These are phyloP conservation scores for Phanerochaete sordida DNA, from an alignment of 768 basidiomycete species.

Conservation along the genomic window DNA sequence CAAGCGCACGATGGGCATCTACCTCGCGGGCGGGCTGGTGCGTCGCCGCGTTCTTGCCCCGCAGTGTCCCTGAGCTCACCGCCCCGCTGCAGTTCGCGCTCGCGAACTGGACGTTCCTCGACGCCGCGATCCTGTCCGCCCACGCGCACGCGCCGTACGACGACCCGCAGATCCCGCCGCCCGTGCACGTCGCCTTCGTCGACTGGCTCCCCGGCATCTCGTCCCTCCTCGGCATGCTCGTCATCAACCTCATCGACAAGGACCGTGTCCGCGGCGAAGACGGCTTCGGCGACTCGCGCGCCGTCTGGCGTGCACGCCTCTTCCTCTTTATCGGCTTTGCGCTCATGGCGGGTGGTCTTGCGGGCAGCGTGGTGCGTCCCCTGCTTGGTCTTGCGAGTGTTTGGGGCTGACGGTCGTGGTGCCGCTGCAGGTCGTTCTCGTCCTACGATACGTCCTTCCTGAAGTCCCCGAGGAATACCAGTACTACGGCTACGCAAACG, in stretches of 20 bases:
- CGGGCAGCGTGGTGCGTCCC: conserved; percentile 87
- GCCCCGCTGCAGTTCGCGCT: conserved; percentile 72
- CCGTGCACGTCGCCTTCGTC: conserved; percentile 84
- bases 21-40: conserved; percentile 89
- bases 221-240: conserved; percentile 86
- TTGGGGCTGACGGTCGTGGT: background rate
- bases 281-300: conserved; percentile 73
- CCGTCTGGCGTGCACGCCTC: conserved; percentile 89
- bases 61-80: background rate
- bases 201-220: conserved; percentile 99
- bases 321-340: conserved; percentile 95
- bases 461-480: conserved; percentile 71
- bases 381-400: background rate
- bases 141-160: conserved; percentile 78
- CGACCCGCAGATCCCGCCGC: conserved; percentile 62
- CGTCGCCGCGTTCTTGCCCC: conserved; percentile 31
- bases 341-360: conserved; percentile 94
- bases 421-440: conserved; percentile 65
- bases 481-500: conserved; percentile 93
- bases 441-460: conserved; percentile 85
- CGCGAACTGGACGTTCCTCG: conserved; percentile 93
- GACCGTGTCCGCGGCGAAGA: conserved; percentile 79
- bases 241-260: conserved; percentile 95
- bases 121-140: conserved; percentile 86
- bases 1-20: conserved; percentile 81